Evolutionary conservation across 1,284 basidiomycete species (phyloP).

Genomic region (Peniophora sp.): DNA sequence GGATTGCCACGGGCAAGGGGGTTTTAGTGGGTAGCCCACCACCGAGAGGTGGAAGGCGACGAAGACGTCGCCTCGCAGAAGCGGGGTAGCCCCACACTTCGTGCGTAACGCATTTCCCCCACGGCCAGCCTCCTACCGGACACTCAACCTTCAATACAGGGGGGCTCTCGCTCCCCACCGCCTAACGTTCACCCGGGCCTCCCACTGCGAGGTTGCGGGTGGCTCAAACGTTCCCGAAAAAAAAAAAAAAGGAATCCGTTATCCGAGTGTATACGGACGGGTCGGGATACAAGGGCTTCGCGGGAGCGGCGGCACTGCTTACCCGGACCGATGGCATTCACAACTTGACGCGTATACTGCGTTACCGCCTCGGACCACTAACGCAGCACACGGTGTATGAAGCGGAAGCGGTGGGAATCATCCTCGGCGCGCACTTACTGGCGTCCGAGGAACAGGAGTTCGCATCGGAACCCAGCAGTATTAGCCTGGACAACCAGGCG

Average conservation of each 20-base stretch:
- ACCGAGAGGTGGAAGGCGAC: no score
- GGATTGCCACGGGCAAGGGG: no score
- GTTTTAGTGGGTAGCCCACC: no score
- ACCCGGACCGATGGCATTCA: neutral
- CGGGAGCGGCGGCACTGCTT: slow-evolving; percentile 17
- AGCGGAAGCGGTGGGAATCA: slow-evolving; percentile 19
- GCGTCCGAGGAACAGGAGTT: neutral
- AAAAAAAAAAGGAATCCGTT: neutral
- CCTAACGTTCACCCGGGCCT: no score
- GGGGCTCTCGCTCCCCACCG: no score
- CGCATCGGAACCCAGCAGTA: neutral
- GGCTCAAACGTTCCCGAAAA: no score
- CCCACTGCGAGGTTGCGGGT: no score
- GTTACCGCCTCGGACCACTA: slow-evolving; percentile 15
- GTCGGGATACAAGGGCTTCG: slow-evolving; percentile 10
- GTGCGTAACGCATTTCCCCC: no score
- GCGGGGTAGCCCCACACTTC: no score
- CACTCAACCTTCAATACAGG: no score
- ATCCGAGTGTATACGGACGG: slow-evolving; percentile 13
- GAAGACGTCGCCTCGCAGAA: no score
- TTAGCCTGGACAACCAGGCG: slow-evolving; percentile 10
- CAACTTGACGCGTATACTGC: slow-evolving; percentile 4
- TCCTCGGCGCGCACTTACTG: slow-evolving; percentile 12
- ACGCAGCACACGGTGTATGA: slow-evolving; percentile 23
- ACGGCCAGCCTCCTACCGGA: no score